phyloP scores from a whole-genome alignment of 1,284 basidiomycete genomes.

The Cutaneotrichosporon sp. region DNA sequence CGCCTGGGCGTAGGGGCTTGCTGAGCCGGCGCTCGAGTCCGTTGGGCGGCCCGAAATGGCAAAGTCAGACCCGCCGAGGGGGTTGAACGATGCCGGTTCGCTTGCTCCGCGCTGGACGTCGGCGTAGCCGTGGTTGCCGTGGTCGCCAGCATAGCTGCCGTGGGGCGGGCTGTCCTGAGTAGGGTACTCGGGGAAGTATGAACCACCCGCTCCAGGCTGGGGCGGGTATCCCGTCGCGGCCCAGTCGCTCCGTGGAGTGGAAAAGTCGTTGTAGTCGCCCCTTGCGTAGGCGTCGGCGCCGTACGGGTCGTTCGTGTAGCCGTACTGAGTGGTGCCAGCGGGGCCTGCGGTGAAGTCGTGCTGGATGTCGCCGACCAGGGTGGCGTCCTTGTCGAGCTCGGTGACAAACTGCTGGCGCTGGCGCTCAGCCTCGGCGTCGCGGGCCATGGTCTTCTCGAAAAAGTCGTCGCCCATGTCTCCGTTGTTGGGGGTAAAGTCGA shows the following conservation, averaged over 20 bases:
- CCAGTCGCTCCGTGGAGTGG: constrained; percentile 4
- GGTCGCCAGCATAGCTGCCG: constrained; percentile 2
- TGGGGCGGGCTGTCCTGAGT: constrained; percentile 25
- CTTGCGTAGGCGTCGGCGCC: constrained; percentile 18
- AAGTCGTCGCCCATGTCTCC: constrained; percentile 51
- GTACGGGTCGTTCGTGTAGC: constrained; percentile 7
- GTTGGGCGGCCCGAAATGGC: constrained; percentile 35
- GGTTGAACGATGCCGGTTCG: constrained; percentile 4
- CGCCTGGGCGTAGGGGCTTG: constrained; percentile 39
- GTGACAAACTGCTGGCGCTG: constrained; percentile 40
- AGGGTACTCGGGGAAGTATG: constrained; percentile 21
- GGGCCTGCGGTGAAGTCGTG: constrained; percentile 77
- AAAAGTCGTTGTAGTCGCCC: constrained; percentile 3
- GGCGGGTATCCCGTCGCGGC: constrained; percentile 12
- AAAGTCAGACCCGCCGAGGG: constrained; percentile 13
- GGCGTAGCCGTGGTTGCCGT: constrained; percentile 30
- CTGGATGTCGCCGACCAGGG: constrained; percentile 37
- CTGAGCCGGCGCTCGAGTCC: constrained; percentile 17
- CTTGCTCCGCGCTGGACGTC: constrained; percentile 37
- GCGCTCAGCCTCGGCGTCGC: constrained; percentile 36
- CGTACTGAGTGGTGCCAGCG: constrained; percentile 11
- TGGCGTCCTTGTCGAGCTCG: constrained; percentile 34
- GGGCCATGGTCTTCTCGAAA: constrained; percentile 42
- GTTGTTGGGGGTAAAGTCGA: constrained; percentile 66
- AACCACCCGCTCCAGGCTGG: constrained; percentile 1